phyloP scores from a whole-genome alignment of 257 asterid genomes.

The Mentha longifolia region DNA sequence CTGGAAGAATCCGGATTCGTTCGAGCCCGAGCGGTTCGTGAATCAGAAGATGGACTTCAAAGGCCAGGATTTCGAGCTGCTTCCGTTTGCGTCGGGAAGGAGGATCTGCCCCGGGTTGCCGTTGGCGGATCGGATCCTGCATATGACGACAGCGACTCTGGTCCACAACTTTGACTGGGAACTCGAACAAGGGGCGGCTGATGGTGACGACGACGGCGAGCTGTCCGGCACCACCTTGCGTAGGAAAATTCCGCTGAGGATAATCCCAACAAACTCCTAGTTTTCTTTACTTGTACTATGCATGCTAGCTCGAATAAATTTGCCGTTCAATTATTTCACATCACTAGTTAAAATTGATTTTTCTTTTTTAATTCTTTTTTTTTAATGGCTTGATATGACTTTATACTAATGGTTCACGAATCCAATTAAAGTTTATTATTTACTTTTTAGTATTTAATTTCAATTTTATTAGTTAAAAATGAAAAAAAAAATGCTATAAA shows the following conservation, averaged over 20 bases:
- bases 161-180: constrained; percentile 39
- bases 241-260: constrained; percentile 22
- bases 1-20: background rate
- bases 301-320: no score
- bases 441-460: no score
- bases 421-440: no score
- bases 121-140: constrained; percentile 34
- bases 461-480: no score
- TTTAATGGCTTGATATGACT: no score
- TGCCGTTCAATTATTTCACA: no score
- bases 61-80: constrained; percentile 36
- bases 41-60: background rate
- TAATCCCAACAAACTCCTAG: constrained; percentile 12
- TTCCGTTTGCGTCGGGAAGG: constrained; percentile 43
- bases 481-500: no score
- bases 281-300: no score
- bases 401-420: no score
- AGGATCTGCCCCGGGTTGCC: constrained; percentile 41
- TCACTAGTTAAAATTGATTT: no score
- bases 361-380: no score
- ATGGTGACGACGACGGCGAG: background rate
- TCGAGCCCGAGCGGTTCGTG: background rate
- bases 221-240: constrained; percentile 15
- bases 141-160: constrained; percentile 31
- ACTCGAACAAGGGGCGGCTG: background rate